phyloP scores from a whole-genome alignment of 1,139 yeast genomes.

The Pichia cactophila region DNA sequence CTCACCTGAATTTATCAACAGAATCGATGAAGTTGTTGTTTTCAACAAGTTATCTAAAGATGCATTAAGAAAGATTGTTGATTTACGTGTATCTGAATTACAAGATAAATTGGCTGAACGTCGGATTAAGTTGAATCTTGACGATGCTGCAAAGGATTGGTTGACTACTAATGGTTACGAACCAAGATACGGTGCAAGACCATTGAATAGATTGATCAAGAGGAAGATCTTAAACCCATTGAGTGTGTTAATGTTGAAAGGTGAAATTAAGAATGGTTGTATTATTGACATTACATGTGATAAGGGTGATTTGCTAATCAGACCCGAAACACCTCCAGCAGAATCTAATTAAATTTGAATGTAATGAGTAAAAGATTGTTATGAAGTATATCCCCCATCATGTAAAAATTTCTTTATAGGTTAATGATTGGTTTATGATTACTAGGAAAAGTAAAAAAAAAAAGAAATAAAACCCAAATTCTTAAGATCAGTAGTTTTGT shows the following conservation, averaged over 20 bases:
- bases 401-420: neutral
- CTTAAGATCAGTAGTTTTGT: slow-evolving; percentile 7
- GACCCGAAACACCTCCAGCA: neutral
- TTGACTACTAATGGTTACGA: slow-evolving; percentile 83
- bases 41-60: slow-evolving; percentile 79
- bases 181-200: slow-evolving; percentile 90
- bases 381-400: neutral
- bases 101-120: slow-evolving; percentile 72
- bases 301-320: slow-evolving; percentile 6
- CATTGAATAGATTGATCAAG: slow-evolving; percentile 83
- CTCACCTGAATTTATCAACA: slow-evolving; percentile 91
- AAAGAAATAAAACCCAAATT: neutral
- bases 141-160: slow-evolving; percentile 60
- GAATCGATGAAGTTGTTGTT: slow-evolving; percentile 84
- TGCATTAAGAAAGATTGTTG: slow-evolving; percentile 71
- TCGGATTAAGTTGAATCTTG: slow-evolving; percentile 57
- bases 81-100: slow-evolving; percentile 73
- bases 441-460: neutral
- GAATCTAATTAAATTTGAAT: neutral
- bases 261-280: slow-evolving; percentile 68
- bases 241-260: slow-evolving; percentile 72
- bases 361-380: neutral
- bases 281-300: slow-evolving; percentile 33
- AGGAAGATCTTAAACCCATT: slow-evolving; percentile 77
- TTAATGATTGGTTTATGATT: neutral